A percentile compares a stretch with the other conserved stretches of the same genome.
These are phyloP conservation scores for Pseudoscleropodium purum DNA, from an alignment of 225 moss, liverwort and hornwort genomes.

Conservation along the genomic window DNA sequence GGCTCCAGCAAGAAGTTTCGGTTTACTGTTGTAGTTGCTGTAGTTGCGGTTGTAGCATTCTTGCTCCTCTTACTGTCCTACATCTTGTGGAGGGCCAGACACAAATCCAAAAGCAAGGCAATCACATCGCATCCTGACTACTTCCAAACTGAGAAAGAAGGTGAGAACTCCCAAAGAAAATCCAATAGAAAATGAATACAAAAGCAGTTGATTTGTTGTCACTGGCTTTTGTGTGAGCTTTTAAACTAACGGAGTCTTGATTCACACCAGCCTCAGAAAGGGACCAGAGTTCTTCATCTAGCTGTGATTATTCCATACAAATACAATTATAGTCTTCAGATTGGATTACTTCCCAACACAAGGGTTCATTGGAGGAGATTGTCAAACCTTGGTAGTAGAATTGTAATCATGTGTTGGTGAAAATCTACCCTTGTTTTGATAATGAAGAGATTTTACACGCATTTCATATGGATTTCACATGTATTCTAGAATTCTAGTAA, in stretches of 20 bases:
- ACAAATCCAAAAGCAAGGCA: background rate
- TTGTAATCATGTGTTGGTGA: background rate
- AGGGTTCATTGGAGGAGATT: background rate
- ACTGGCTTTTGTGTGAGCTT: background rate
- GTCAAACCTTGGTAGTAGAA: background rate
- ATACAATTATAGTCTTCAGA: background rate
- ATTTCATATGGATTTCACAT: background rate
- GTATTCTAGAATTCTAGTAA: background rate
- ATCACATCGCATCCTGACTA: slow-evolving; percentile 4
- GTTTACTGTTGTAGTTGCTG: background rate
- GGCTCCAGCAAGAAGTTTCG: background rate
- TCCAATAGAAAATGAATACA: background rate
- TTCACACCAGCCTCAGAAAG: background rate
- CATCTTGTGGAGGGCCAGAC: slow-evolving; percentile 15
- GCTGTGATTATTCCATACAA: background rate
- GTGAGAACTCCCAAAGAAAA: background rate
- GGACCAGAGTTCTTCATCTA: background rate
- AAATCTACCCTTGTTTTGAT: background rate
- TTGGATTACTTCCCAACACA: background rate
- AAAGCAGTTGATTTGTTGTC: background rate
- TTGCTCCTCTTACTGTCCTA: background rate
- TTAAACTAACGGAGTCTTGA: background rate
- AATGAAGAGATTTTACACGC: background rate
- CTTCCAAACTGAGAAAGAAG: slow-evolving; percentile 20
- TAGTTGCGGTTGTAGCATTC: background rate